These are phyloP conservation scores for Dioscorea cayenensis DNA, from an alignment of 116 monocot genomes.

Conservation along the genomic window DNA sequence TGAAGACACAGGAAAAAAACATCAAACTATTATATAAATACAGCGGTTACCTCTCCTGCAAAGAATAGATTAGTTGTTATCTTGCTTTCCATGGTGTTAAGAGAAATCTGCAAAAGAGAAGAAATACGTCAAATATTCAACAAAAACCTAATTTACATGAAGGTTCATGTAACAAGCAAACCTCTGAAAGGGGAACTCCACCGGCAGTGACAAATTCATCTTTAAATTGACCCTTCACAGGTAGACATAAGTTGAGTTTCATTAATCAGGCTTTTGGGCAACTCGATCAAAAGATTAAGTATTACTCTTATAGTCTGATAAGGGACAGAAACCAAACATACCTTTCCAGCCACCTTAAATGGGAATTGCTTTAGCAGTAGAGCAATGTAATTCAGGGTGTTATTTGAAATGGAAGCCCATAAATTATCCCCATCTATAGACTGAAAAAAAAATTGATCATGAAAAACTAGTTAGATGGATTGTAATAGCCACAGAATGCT, in stretches of 20 bases:
- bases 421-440: slow-evolving; percentile 62
- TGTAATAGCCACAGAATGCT: not conserved
- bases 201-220: slow-evolving; percentile 99
- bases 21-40: not conserved
- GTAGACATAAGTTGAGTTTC: slow-evolving; percentile 2
- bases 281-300: no score
- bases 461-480: not conserved
- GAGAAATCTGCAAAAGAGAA: slow-evolving; percentile 49
- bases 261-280: not conserved
- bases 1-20: not conserved
- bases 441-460: slow-evolving; percentile 26
- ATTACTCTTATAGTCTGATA: not conserved
- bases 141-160: slow-evolving; percentile 1
- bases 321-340: slow-evolving; percentile 13
- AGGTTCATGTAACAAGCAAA: slow-evolving; percentile 6
- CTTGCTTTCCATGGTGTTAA: slow-evolving; percentile 88
- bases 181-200: slow-evolving; percentile 94
- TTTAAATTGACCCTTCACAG: slow-evolving; percentile 89
- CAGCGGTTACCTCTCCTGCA: slow-evolving; percentile 74
- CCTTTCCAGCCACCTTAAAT: slow-evolving; percentile 77
- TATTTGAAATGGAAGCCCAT: slow-evolving; percentile 83
- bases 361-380: slow-evolving; percentile 70
- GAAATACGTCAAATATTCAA: not conserved
- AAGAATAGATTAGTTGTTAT: slow-evolving; percentile 66
- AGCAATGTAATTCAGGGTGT: slow-evolving; percentile 44